These are phyloP conservation scores for Pogostemon cablin DNA, from an alignment of 257 asterid genomes.

Conservation along the genomic window DNA sequence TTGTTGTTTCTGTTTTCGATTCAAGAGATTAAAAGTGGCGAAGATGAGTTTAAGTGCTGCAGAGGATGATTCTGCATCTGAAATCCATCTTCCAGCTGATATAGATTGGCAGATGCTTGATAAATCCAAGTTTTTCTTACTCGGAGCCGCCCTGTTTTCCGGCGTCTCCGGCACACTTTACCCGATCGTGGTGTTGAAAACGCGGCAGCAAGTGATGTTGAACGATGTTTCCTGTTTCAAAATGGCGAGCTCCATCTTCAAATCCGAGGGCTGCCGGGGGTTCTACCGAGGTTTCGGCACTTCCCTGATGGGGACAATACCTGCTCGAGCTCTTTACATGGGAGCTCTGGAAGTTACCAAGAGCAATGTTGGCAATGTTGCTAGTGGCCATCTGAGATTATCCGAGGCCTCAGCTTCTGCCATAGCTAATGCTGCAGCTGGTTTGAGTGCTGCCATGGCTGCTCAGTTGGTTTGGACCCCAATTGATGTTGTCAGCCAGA, in stretches of 20 bases:
- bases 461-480: constrained; percentile 99
- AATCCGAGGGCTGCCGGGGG: constrained; percentile 71
- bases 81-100: constrained; percentile 94
- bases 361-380: constrained; percentile 71
- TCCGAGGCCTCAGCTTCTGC: constrained; percentile 80
- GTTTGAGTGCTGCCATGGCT: constrained; percentile 92
- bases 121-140: constrained; percentile 89
- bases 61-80: constrained; percentile 79
- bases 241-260: constrained; percentile 71
- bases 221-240: constrained; percentile 55
- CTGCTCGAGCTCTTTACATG: constrained; percentile 97
- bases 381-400: constrained; percentile 59
- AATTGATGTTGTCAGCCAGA: constrained; percentile 92
- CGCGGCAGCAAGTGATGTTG: constrained; percentile 81
- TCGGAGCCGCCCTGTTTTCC: constrained; percentile 91
- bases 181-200: constrained; percentile 82
- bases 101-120: constrained; percentile 97
- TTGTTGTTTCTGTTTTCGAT: neutral
- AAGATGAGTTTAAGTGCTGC: constrained; percentile 84
- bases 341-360: constrained; percentile 94
- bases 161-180: constrained; percentile 81
- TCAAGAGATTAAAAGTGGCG: constrained; percentile 53
- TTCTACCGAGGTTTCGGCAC: constrained; percentile 92
- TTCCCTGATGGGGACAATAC: constrained; percentile 88
- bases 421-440: constrained; percentile 91